phyloP scores from a whole-genome alignment of 2,329 filamentous ascomycete genomes.

The Ascochyta clinopodiicola region DNA sequence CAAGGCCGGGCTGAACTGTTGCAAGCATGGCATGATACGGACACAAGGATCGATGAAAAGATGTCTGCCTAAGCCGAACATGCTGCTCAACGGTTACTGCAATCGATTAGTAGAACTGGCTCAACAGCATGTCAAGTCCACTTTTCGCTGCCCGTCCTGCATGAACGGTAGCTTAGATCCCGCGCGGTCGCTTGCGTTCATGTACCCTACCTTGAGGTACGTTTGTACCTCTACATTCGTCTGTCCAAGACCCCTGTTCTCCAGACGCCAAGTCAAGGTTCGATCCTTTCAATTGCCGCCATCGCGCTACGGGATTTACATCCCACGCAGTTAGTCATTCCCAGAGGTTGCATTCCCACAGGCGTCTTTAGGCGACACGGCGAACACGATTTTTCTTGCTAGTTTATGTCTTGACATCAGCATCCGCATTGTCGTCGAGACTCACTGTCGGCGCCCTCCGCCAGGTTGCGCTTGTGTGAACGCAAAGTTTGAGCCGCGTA shows the following conservation, averaged over 20 bases:
- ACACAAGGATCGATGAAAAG: conserved; percentile 8
- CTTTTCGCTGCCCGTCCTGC: conserved; percentile 9
- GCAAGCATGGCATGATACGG: conserved; percentile 4
- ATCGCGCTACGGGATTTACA: conserved; percentile 8
- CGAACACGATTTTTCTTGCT: background rate
- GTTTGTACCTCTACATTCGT: background rate
- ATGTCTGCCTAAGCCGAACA: conserved; percentile 1
- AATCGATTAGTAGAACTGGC: conserved; percentile 6
- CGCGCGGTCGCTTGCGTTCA: background rate
- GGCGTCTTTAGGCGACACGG: background rate
- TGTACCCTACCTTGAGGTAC: conserved; percentile 10
- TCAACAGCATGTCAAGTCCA: conserved; percentile 11
- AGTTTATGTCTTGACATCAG: conserved; percentile 2
- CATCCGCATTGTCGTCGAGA: background rate
- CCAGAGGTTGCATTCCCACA: conserved; percentile 1
- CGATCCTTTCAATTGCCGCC: conserved; percentile 6
- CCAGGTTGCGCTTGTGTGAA: conserved; percentile 1
- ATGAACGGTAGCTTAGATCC: conserved; percentile 5
- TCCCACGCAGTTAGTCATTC: conserved; percentile 8
- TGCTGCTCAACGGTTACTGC: conserved; percentile 8
- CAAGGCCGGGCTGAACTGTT: background rate
- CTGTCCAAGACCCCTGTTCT: background rate
- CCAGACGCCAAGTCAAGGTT: background rate
- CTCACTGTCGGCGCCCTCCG: conserved; percentile 9
- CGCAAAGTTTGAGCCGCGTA: conserved; percentile 15